A percentile compares a stretch with the other conserved stretches of the same genome.
These are phyloP conservation scores for Poa annua DNA, from an alignment of 176 grass and related monocot genomes.

Conservation along the genomic window DNA sequence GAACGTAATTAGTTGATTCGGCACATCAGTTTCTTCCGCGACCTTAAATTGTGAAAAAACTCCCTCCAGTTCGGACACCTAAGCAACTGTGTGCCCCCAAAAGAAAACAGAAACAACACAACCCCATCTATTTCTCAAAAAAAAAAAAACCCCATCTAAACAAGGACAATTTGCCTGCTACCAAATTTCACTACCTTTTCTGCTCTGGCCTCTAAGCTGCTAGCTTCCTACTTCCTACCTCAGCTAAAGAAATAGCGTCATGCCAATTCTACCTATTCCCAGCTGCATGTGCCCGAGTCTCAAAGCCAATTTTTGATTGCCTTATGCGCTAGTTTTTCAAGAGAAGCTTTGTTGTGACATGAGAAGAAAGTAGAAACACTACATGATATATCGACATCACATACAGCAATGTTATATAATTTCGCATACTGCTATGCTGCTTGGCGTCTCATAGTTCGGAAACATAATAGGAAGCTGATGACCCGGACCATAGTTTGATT, in stretches of 20 bases:
- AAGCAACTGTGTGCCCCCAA: neutral
- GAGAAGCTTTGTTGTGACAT: neutral
- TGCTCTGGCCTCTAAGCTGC: neutral
- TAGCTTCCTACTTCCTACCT: neutral
- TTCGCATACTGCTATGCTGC: neutral
- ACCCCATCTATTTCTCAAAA: neutral
- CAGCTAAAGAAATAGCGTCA: neutral
- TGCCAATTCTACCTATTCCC: neutral
- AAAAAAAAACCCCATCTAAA: neutral
- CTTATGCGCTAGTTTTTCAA: neutral
- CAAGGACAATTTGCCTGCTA: neutral
- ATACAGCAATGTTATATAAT: neutral
- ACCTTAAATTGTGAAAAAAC: neutral
- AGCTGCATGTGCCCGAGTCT: neutral
- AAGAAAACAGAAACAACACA: neutral
- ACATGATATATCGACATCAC: slow-evolving; percentile 9
- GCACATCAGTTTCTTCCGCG: neutral
- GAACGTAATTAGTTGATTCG: neutral
- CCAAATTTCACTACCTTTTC: neutral
- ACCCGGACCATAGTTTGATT: neutral
- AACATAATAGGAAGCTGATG: neutral
- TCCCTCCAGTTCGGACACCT: neutral
- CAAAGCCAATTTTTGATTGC: neutral
- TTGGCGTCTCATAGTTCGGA: too few species aligned
- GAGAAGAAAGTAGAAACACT: slow-evolving; percentile 28